Base-by-base conservation (phyloP, 2,329 filamentous ascomycete species). In the Fusarium drepaniforme region DNA sequence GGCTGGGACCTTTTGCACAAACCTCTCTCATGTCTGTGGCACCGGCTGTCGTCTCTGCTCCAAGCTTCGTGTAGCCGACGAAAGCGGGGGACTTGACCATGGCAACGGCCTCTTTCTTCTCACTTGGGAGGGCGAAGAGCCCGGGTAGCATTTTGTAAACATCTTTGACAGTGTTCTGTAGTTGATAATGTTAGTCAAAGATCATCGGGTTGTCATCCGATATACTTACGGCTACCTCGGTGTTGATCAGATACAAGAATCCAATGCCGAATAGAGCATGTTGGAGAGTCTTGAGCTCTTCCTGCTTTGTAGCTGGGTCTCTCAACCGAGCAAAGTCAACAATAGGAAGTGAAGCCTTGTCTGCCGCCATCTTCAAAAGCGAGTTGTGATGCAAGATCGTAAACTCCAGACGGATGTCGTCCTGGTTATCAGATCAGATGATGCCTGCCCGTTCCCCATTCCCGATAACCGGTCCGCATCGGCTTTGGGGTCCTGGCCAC, bases 21-120 rank as follows among this genome's bases (percentile, higher is more conserved):
- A 64, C 62, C 21, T 65, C 62, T 65, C 62, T 65, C 62, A 65
- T 65, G 37, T 65, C 62, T 21, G 62, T 58, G 6, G 62, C 62
- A 2, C 62, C 62, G 6, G 62, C 62, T 11, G 62, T 65, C 5
- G 62, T 65, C 37, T 65, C 62, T 3, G 62, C 62, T 0, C 62
- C 62, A 4, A 65, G 38, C 21, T 57, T 65, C 8, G 62, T 65
- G 21, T 65, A 65, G 1, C 62, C 62, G 9, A 65, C 62, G 12
- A 65, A 65, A 13, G 62, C 62, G 15, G 62, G 62, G 6, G 62
- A 65, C 49, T 65, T 65, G 37, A 65, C 62, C 62, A 65, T 65
- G 1, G 49, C 49, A n/a, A 65, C 62, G 4, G 62, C 62, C 8
- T 65, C 49, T 15, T 65, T 65, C 37, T 65, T 46, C 33, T 58